Conservation (phyloP, 2,329 filamentous ascomycete genomes). For the Zarea fungicola region DNA sequence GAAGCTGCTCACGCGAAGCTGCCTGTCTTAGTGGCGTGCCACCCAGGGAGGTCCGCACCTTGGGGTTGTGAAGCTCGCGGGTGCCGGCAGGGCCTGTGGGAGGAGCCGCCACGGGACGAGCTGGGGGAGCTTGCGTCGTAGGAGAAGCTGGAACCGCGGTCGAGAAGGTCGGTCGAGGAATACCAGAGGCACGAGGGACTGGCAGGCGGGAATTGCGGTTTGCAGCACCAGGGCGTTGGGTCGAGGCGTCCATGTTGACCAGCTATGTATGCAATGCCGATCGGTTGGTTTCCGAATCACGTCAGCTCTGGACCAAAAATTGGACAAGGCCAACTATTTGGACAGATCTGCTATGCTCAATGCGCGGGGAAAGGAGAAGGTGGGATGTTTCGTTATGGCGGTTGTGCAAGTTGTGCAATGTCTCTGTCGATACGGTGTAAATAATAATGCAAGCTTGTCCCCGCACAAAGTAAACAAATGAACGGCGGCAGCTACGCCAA, state of each 20-base stretch:
- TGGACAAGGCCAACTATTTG: too few species aligned
- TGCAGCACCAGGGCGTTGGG: conserved; percentile 33
- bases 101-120: conserved; percentile 21
- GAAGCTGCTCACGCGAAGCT: conserved; percentile 35
- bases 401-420: neutral
- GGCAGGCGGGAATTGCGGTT: conserved; percentile 36
- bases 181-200: conserved; percentile 28
- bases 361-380: neutral
- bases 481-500: neutral
- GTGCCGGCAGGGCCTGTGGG: conserved; percentile 16
- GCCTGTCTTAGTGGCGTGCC: neutral
- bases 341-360: neutral
- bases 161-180: conserved; percentile 25
- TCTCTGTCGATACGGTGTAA: too few species aligned
- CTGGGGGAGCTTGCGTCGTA: conserved; percentile 21
- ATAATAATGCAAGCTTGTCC: neutral
- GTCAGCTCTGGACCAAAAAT: too few species aligned
- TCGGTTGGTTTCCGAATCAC: neutral
- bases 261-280: neutral
- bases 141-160: conserved; percentile 18
- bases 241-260: conserved; percentile 25
- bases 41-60: conserved; percentile 31
- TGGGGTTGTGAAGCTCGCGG: conserved; percentile 33
- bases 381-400: neutral
- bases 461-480: conserved; percentile 12